These are phyloP conservation scores for Amanita inopinata DNA, from an alignment of 768 basidiomycete species.

Conservation along the genomic window DNA sequence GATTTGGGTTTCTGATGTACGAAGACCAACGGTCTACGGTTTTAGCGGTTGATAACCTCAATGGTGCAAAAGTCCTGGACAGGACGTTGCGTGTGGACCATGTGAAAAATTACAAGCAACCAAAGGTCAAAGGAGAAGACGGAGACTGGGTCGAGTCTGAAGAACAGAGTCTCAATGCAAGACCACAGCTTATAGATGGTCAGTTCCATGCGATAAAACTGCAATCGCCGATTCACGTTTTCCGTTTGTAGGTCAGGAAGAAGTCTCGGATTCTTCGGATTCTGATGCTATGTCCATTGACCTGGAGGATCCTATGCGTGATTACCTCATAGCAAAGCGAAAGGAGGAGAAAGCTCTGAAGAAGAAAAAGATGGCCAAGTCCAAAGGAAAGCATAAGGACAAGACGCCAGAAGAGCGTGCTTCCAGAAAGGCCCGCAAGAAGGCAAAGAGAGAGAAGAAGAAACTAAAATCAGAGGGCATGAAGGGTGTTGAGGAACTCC, in stretches of 20 bases:
- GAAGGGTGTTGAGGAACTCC: constrained; percentile 57
- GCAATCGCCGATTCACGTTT: not conserved
- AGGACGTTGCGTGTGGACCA: constrained; percentile 88
- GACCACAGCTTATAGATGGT: constrained; percentile 52
- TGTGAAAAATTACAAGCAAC: constrained; percentile 87
- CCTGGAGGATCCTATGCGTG: constrained; percentile 96
- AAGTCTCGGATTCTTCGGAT: constrained; percentile 55
- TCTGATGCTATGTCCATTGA: constrained; percentile 66
- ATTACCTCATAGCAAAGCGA: constrained; percentile 73
- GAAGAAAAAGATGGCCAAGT: constrained; percentile 50
- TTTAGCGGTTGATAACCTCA: constrained; percentile 97
- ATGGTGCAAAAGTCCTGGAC: constrained; percentile 83
- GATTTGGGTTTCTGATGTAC: constrained; percentile 98
- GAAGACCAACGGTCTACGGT: constrained; percentile 95
- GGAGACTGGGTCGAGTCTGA: constrained; percentile 85
- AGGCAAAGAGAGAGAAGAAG: constrained; percentile 46
- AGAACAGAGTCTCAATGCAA: constrained; percentile 80
- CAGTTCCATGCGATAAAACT: not conserved
- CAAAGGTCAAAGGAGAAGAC: constrained; percentile 62
- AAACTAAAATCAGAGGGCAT: constrained; percentile 55
- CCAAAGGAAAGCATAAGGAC: constrained; percentile 59
- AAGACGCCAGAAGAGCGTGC: constrained; percentile 75
- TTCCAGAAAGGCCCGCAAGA: constrained; percentile 66
- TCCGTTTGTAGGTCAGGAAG: constrained; percentile 33
- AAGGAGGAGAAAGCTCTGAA: constrained; percentile 62